Base-by-base conservation (phyloP, 1,284 basidiomycete species). In the Exsudoporus floridanus region DNA sequence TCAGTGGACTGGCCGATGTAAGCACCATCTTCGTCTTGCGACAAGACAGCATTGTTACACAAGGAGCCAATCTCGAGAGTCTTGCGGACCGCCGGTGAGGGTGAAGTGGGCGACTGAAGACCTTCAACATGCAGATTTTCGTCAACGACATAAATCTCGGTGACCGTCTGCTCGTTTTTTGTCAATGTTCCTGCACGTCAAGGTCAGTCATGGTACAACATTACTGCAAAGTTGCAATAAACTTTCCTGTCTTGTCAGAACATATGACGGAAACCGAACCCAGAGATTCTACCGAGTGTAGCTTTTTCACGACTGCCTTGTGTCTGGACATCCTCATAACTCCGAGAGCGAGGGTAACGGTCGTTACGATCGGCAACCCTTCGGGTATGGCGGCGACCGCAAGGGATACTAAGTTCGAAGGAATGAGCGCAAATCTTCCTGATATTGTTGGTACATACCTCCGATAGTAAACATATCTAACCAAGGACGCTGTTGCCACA, bases 391-490 rank as follows among this genome's bases (percentile, higher is more conserved):
- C 95, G 49, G 95, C 96, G 14, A 98, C 95, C 19, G 95, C 95
- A 52, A 98, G 82, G 2, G 94, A 98, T 5, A 98, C 95, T 94
- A 68, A 46, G 44, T 19, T 51, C 48, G 14, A 65, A 50, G 34
- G 21, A 38, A 51, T 52, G 34, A 59, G 48, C 44, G 18, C 4
- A 31, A 18, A 16, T 30, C 35, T 12, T 14, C 13, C 46, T 2
- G 49, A 16, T 52, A n/a, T 33, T 3, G 7, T 30, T 3, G 44
- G 9, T 31, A 70, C 81, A 48, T 64, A 93, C 92, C 92, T 76
- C 95, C 95, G 59, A 98, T 98, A 10, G 95, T 98, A 66, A 98
- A 98, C 96, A 98, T 98, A 47, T 98, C 95, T 10, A 98, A 74
- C 94, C 94, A 97, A 13, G 88, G 82, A n/a, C 94, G 79, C 28